Conservation (phyloP, 2,329 filamentous ascomycete genomes). For the Cryoendolithus antarcticus region DNA sequence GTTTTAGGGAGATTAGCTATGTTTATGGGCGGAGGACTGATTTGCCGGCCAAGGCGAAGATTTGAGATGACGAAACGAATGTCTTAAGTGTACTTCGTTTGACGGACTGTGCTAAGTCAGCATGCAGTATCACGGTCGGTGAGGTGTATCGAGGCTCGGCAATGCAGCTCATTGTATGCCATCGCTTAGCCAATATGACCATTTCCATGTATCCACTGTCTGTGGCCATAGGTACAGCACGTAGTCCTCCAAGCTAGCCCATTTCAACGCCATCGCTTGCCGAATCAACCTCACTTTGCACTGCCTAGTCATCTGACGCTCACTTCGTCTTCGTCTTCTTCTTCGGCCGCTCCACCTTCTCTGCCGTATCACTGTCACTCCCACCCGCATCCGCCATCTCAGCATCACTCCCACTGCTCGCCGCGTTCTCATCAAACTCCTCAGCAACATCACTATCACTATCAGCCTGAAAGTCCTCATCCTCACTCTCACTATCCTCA, state of each 20-base stretch:
- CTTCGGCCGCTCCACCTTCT: constrained; percentile 46
- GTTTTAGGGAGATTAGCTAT: constrained; percentile 41
- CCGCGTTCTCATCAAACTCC: constrained; percentile 84
- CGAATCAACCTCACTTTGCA: too few species aligned
- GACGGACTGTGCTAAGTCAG: too few species aligned
- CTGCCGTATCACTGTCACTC: constrained; percentile 38
- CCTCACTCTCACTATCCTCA: constrained; percentile 87
- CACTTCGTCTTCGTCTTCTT: constrained; percentile 47
- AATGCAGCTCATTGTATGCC: too few species aligned
- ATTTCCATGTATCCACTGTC: too few species aligned
- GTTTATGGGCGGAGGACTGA: constrained; percentile 36
- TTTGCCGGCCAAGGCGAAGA: constrained; percentile 36
- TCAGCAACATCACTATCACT: constrained; percentile 93
- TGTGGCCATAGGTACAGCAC: too few species aligned
- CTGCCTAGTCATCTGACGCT: neutral
- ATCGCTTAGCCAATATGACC: too few species aligned
- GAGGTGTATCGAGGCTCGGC: too few species aligned
- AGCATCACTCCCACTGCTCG: constrained; percentile 58
- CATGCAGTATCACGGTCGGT: too few species aligned
- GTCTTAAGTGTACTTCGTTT: neutral
- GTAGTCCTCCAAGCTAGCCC: too few species aligned
- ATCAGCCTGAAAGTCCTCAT: constrained; percentile 90
- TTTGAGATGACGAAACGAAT: constrained; percentile 18
- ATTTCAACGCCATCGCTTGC: too few species aligned
- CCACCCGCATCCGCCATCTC: constrained; percentile 47